These are phyloP conservation scores for Penicillium sp. DNA, from an alignment of 2,329 filamentous ascomycete species.

Conservation along the genomic window DNA sequence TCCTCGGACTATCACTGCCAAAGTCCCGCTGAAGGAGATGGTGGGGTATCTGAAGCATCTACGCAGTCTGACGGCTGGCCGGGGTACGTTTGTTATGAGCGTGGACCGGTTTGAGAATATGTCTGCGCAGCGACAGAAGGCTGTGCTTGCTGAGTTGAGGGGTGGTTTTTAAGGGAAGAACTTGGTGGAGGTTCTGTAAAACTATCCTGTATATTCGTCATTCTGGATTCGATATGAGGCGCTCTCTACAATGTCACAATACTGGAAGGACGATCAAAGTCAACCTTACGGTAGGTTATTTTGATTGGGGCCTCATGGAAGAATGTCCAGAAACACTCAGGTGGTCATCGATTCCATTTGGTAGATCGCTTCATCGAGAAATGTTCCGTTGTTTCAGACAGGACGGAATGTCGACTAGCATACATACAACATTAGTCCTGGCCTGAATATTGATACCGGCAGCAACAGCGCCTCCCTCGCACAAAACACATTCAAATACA, in stretches of 20 bases:
- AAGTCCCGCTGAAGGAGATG: conserved; percentile 95
- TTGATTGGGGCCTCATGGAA: too few relatives aligned
- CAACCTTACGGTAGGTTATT: too few relatives aligned
- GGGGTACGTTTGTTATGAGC: conserved; percentile 75
- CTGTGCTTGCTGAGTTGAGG: conserved; percentile 52
- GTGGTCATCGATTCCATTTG: too few relatives aligned
- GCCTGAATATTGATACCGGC: conserved; percentile 7
- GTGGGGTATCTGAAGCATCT: conserved; percentile 90
- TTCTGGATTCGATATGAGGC: not conserved
- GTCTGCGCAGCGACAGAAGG: conserved; percentile 61
- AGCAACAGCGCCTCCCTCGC: not conserved
- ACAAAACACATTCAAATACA: not conserved
- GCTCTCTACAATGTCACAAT: conserved; percentile 8
- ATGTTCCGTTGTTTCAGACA: too few relatives aligned
- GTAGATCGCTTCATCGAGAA: too few relatives aligned
- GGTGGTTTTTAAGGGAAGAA: conserved; percentile 33
- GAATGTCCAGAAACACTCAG: too few relatives aligned
- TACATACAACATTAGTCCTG: not conserved
- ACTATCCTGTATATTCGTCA: not conserved
- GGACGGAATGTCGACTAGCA: not conserved
- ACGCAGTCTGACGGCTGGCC: conserved; percentile 81
- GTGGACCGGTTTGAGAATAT: conserved; percentile 72
- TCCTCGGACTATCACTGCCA: conserved; percentile 72
- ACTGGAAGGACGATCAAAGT: too few relatives aligned
- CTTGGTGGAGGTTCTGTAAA: not conserved